Evolutionary conservation across 805 yeast species (phyloP).

Genomic region (Barnettozyma californica): DNA sequence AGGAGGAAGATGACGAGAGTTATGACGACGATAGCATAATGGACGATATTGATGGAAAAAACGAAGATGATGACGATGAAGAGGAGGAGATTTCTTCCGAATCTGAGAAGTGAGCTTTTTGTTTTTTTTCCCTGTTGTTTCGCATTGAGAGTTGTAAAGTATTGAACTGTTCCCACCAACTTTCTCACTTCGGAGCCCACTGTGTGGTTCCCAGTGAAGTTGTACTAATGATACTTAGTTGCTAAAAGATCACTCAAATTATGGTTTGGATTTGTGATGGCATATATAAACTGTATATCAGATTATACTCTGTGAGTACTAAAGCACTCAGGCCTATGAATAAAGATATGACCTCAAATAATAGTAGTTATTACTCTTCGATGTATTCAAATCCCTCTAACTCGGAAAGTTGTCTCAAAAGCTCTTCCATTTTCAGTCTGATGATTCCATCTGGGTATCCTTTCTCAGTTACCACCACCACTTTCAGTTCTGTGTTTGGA

Average conservation of each 20-base stretch:
- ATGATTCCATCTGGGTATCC: conserved; percentile 23
- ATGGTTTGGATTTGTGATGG: neutral
- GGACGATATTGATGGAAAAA: conserved; percentile 50
- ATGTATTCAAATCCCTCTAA: conserved; percentile 17
- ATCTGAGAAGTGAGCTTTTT: conserved; percentile 24
- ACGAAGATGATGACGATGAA: conserved; percentile 48
- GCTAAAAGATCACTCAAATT: neutral
- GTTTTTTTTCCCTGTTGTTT: too few species aligned
- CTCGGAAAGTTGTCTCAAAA: conserved; percentile 14
- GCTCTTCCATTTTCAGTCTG: conserved; percentile 13
- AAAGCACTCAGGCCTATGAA: neutral
- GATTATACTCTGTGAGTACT: neutral
- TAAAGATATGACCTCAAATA: neutral
- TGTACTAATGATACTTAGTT: neutral
- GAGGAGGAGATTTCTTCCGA: conserved; percentile 30
- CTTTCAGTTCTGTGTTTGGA: conserved; percentile 16
- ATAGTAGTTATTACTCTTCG: conserved; percentile 8
- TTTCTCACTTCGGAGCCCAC: neutral
- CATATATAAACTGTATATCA: neutral
- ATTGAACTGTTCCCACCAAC: neutral
- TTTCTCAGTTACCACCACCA: conserved; percentile 19
- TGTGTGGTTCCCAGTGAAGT: neutral
- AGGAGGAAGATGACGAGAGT: conserved; percentile 38
- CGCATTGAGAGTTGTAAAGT: neutral
- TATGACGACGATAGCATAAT: conserved; percentile 48